These are phyloP conservation scores for Pichia kluyveri DNA, from an alignment of 805 yeast genomes.

Conservation along the genomic window DNA sequence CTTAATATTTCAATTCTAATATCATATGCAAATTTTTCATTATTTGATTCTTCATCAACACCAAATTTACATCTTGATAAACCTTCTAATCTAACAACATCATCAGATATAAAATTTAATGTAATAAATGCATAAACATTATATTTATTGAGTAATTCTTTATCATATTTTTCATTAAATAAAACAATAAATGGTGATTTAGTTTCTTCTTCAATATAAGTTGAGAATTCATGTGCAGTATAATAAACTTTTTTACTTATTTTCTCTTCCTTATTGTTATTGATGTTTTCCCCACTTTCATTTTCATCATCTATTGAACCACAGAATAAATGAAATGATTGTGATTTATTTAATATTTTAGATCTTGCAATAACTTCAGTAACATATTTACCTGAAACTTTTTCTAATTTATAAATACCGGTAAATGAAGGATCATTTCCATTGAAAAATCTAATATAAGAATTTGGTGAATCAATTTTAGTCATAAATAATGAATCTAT, in stretches of 20 bases:
- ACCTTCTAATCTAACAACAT: slow-evolving; percentile 20
- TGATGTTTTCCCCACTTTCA: not conserved
- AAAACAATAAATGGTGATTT: slow-evolving; percentile 60
- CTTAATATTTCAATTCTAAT: slow-evolving; percentile 28
- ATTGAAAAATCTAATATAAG: slow-evolving; percentile 22
- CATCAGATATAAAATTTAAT: slow-evolving; percentile 15
- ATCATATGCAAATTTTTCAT: slow-evolving; percentile 12
- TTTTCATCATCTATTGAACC: slow-evolving; percentile 17
- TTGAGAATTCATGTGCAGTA: slow-evolving; percentile 56
- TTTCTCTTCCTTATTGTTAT: slow-evolving; percentile 9
- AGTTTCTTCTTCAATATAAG: slow-evolving; percentile 44
- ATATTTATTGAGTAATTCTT: slow-evolving; percentile 25
- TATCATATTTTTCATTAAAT: slow-evolving; percentile 45
- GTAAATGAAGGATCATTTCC: slow-evolving; percentile 7
- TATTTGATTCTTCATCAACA: not conserved
- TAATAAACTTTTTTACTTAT: slow-evolving; percentile 33
- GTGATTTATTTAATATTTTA: slow-evolving; percentile 61
- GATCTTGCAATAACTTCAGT: slow-evolving; percentile 59
- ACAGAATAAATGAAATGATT: slow-evolving; percentile 81
- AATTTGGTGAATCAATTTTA: not conserved
- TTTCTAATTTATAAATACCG: slow-evolving; percentile 19
- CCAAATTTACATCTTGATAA: slow-evolving; percentile 16
- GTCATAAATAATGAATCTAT: slow-evolving; percentile 8
- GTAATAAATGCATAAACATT: slow-evolving; percentile 18
- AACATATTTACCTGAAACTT: slow-evolving; percentile 29